Percentiles rank a stretch among this genome's conserved stretches.
Evolutionary conservation across 768 basidiomycete species (phyloP).

Genomic region (Trametes coccinea): DNA sequence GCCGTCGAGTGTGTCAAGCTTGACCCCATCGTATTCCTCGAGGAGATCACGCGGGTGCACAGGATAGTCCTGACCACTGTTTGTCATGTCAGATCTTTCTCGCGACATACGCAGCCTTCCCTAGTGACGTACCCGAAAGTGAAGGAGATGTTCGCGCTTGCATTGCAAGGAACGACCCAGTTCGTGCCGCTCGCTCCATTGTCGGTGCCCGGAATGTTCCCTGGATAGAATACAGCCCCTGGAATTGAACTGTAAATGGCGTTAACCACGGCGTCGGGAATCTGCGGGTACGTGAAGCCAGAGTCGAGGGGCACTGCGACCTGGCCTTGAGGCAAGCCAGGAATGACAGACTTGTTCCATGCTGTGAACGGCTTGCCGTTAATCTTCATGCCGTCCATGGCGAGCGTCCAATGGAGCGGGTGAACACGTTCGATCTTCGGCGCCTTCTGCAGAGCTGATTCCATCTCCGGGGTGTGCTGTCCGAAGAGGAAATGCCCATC

Average conservation of each 20-base stretch:
- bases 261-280: conserved; percentile 25
- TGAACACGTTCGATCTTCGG: conserved; percentile 39
- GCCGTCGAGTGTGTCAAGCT: not conserved
- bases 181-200: conserved; percentile 14
- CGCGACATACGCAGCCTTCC: not conserved
- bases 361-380: conserved; percentile 47
- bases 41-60: conserved; percentile 38
- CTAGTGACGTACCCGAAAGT: conserved; percentile 28
- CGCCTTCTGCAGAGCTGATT: conserved; percentile 10
- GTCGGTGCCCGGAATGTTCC: conserved; percentile 14
- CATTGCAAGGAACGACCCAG: conserved; percentile 34
- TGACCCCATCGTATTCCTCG: not conserved
- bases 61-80: conserved; percentile 40
- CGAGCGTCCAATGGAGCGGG: conserved; percentile 27
- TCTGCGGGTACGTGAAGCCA: conserved; percentile 30
- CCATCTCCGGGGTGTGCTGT: conserved; percentile 23
- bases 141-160: conserved; percentile 30
- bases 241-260: conserved; percentile 33
- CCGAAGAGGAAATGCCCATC: conserved; percentile 32
- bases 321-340: conserved; percentile 21
- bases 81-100: not conserved
- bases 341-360: conserved; percentile 38
- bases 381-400: conserved; percentile 44
- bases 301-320: conserved; percentile 32
- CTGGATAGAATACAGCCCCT: conserved; percentile 29